phyloP scores from a whole-genome alignment of 768 basidiomycete genomes.

The Hypholoma fasciculare region DNA sequence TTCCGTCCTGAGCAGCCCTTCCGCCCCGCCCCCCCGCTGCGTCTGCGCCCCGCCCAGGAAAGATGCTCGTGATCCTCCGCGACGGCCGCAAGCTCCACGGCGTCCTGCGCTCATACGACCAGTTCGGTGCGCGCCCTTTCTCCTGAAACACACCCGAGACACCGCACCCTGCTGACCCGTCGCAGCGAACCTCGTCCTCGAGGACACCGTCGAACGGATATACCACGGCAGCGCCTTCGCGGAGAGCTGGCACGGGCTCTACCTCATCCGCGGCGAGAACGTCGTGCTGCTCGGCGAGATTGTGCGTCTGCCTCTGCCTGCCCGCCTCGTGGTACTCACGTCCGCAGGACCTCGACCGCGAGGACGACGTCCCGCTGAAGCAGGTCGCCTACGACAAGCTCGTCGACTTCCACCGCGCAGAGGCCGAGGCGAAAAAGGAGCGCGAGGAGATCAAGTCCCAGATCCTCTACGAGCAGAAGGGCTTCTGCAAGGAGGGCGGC shows the following conservation, averaged over 20 bases:
- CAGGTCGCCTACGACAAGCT: conserved; percentile 74
- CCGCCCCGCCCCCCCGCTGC: conserved; percentile 18
- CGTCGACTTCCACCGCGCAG: conserved; percentile 70
- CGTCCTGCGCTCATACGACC: conserved; percentile 95
- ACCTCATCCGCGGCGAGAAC: conserved; percentile 97
- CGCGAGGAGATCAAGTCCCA: conserved; percentile 85
- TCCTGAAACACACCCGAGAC: background rate
- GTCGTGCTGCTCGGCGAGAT: conserved; percentile 97
- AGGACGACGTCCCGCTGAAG: conserved; percentile 82
- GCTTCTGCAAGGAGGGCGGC: conserved; percentile 93
- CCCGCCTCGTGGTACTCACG: conserved; percentile 3
- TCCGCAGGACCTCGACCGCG: conserved; percentile 85
- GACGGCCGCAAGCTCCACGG: conserved; percentile 97
- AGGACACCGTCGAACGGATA: conserved; percentile 94
- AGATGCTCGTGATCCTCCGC: conserved; percentile 95
- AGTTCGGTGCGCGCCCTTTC: conserved; percentile 73
- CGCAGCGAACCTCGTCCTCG: conserved; percentile 94
- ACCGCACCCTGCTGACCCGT: conserved; percentile 1
- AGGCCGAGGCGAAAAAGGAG: conserved; percentile 71
- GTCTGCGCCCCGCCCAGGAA: conserved; percentile 62
- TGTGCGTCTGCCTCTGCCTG: conserved; percentile 49
- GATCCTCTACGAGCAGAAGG: conserved; percentile 79
- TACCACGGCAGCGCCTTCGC: conserved; percentile 88
- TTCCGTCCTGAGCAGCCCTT: conserved; percentile 48
- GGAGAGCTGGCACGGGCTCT: conserved; percentile 85